These are phyloP conservation scores for Backusella psychrophila DNA, from an alignment of 192 early-diverging fungal genomes.

Conservation along the genomic window DNA sequence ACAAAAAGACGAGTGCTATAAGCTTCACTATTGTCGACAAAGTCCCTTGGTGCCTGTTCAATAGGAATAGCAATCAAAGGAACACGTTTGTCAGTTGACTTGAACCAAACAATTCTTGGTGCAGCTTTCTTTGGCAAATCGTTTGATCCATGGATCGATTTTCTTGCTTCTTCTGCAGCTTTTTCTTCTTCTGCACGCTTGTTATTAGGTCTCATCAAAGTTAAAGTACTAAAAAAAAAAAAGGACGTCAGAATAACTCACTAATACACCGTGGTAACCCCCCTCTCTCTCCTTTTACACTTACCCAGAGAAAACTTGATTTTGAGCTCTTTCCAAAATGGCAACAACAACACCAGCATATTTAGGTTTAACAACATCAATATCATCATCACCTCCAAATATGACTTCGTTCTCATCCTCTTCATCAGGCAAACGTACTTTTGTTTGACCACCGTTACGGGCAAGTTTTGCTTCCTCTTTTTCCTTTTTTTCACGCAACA, in stretches of 20 bases:
- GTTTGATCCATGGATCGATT: conserved; percentile 10
- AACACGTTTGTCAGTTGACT: conserved; percentile 78
- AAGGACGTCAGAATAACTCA: neutral
- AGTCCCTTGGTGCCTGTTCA: conserved; percentile 65
- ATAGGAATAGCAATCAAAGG: conserved; percentile 75
- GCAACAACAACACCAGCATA: conserved; percentile 59
- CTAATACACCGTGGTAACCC: neutral
- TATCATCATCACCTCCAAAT: conserved; percentile 45
- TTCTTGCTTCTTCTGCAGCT: conserved; percentile 33
- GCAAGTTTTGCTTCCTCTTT: conserved; percentile 56
- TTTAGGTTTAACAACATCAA: conserved; percentile 53
- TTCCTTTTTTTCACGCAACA: conserved; percentile 51
- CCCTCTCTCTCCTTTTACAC: neutral
- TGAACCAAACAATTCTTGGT: conserved; percentile 75
- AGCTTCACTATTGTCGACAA: conserved; percentile 58
- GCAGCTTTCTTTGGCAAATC: conserved; percentile 46
- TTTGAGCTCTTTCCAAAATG: conserved; percentile 53
- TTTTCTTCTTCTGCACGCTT: conserved; percentile 39
- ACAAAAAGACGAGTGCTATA: conserved; percentile 59
- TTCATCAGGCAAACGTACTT: conserved; percentile 51
- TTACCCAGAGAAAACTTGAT: conserved; percentile 57
- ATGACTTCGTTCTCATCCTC: conserved; percentile 46
- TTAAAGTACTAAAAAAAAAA: conserved; percentile 24
- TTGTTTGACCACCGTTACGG: conserved; percentile 43
- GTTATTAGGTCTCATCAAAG: conserved; percentile 40